phyloP scores from a whole-genome alignment of 2,329 filamentous ascomycete species.

The Aspergillus terreus region DNA sequence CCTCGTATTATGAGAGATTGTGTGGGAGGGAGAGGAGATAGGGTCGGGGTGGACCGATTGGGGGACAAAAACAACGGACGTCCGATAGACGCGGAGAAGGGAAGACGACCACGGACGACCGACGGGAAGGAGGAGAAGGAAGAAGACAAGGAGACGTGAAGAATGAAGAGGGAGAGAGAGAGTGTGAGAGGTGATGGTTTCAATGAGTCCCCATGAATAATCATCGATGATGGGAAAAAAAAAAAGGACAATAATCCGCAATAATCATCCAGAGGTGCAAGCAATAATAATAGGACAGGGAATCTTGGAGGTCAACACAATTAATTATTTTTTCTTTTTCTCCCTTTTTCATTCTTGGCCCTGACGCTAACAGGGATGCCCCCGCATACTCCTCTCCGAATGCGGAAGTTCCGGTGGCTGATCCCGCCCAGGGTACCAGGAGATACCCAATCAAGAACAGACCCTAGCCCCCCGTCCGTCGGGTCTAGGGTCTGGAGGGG shows the following conservation, averaged over 20 bases:
- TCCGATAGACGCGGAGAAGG: background rate
- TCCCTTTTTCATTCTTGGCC: conserved; percentile 13
- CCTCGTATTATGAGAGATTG: background rate
- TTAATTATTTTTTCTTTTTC: conserved; percentile 4
- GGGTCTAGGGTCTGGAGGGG: conserved; percentile 1
- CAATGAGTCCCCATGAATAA: background rate
- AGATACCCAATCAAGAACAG: conserved; percentile 13
- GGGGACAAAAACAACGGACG: background rate
- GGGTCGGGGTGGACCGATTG: conserved; percentile 7
- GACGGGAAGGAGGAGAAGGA: conserved; percentile 6
- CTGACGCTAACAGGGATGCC: conserved; percentile 12
- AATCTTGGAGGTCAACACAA: conserved; percentile 2
- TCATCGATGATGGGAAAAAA: background rate
- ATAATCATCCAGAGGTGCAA: background rate
- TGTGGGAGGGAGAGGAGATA: conserved; percentile 3
- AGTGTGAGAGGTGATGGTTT: conserved; percentile 1
- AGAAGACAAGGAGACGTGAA: background rate
- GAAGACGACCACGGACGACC: background rate
- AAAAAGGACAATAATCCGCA: background rate
- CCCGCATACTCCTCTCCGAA: conserved; percentile 16
- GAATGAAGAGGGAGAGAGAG: conserved; percentile 1
- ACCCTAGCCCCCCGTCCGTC: conserved; percentile 3
- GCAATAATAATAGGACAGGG: background rate
- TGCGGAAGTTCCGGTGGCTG: conserved; percentile 12
- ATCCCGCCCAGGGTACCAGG: conserved; percentile 14